Percentiles rank a stretch among this genome's conserved stretches.
These are phyloP conservation scores for Cordia subcordata DNA, from an alignment of 257 asterid species.

Conservation along the genomic window DNA sequence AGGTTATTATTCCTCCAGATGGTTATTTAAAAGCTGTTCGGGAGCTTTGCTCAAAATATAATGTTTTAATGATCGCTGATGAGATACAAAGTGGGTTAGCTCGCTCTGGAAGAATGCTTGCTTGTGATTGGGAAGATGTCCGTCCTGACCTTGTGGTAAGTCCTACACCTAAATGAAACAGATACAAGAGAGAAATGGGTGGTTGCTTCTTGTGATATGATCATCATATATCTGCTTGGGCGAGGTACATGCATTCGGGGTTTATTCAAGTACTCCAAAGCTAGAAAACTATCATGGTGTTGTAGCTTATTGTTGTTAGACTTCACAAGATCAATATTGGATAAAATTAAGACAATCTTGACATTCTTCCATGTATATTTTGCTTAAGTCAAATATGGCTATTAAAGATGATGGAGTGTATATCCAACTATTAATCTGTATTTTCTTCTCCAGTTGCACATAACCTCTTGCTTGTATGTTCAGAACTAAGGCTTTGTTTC, in stretches of 20 bases:
- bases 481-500: too few relatives aligned
- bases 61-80: constrained; percentile 90
- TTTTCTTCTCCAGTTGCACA: too few relatives aligned
- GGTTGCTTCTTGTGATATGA: not conserved
- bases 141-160: constrained; percentile 93
- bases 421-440: too few relatives aligned
- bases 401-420: not conserved
- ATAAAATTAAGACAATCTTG: not conserved
- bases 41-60: constrained; percentile 82
- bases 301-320: not conserved
- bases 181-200: not conserved
- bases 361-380: not conserved
- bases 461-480: too few relatives aligned
- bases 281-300: not conserved
- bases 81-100: constrained; percentile 98
- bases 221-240: too few relatives aligned
- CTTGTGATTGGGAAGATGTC: constrained; percentile 92
- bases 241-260: not conserved
- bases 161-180: constrained; percentile 14
- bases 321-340: not conserved
- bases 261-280: not conserved
- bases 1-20: constrained; percentile 94
- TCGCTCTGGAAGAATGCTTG: constrained; percentile 83
- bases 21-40: constrained; percentile 80
- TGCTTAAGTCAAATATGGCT: not conserved